Base-by-base conservation (phyloP, 179 eudicot species). In the Silene coronaria region DNA sequence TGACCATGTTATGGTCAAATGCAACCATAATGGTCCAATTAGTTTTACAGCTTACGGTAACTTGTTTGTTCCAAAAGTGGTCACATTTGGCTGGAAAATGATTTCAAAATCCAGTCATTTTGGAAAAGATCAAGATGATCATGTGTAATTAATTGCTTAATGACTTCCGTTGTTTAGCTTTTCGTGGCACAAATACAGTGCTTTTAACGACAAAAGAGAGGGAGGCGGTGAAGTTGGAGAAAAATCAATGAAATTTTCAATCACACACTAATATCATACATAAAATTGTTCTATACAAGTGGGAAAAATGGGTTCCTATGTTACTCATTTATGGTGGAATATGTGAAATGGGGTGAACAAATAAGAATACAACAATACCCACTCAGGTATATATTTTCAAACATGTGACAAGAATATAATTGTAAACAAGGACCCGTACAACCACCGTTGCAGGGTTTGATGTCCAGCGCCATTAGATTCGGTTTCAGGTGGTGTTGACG, bases 401-500 rank as follows among this genome's bases (percentile, higher is more conserved):
- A 64, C 28, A 24, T 66, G 22, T n/a, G 76, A 81, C 21, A 65
- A 55, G 10, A 71, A 46, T 13, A 45, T 71, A 10, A 76, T 23
- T 34, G 78, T 34, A 48, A 76, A 30, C 21, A 82, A 66, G 72
- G 73, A 67, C 59, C 77, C 84, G 71, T 26, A 78, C 19, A 71
- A 45, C 77, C 74, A 78, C 58, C 45, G 74, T 30, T 12, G 38
- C 12, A 65, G 68, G 30, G 24, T 27, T 3, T 48, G 36, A 28
- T 45, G 55, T 24, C 51, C 74, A 72, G 84, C 81, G 12, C 67
- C 19, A 64, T 57, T 80, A 45, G 77, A 69, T 24, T 53, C 5
- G 7, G 84, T 22, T 48, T 36, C 34, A 1, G 22, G 12, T 28
- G 76, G 28, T 0, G 85, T 45, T 32, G 79, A 10, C 55, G 77